phyloP scores from a whole-genome alignment of 2,329 filamentous ascomycete genomes.

The Aphanocladium album region DNA sequence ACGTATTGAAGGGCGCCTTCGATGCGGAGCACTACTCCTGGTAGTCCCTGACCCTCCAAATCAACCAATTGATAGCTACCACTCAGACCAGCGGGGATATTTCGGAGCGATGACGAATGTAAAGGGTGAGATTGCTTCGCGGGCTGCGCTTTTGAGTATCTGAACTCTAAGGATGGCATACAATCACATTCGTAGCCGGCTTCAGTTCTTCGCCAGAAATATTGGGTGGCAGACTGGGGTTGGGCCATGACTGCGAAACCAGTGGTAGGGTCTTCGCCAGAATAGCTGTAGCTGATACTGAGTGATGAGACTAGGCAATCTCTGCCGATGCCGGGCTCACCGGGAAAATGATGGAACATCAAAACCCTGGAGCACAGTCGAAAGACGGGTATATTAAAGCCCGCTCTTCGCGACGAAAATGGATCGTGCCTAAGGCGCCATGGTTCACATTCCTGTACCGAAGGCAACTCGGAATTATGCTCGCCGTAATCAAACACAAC shows the following conservation, averaged over 20 bases:
- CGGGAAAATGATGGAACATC: slow-evolving; percentile 30
- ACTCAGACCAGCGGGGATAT: slow-evolving; percentile 6
- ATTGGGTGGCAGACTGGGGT: not conserved
- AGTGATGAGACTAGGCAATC: slow-evolving; percentile 21
- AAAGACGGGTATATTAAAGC: slow-evolving; percentile 28
- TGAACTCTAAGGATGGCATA: slow-evolving; percentile 6
- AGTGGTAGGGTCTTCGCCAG: not conserved
- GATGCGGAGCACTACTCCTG: not conserved
- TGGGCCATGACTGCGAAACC: not conserved
- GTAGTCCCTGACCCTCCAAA: slow-evolving; percentile 7
- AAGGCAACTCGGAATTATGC: slow-evolving; percentile 20
- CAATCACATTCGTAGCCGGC: not conserved
- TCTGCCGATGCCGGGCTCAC: slow-evolving; percentile 14
- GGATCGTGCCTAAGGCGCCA: slow-evolving; percentile 24
- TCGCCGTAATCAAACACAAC: slow-evolving; percentile 32
- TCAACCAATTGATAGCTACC: slow-evolving; percentile 8
- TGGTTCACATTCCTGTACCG: not conserved
- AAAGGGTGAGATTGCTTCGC: not conserved
- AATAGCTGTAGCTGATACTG: slow-evolving; percentile 11
- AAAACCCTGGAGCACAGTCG: slow-evolving; percentile 27
- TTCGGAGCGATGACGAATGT: not conserved
- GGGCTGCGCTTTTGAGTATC: not conserved
- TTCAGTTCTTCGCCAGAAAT: slow-evolving; percentile 1
- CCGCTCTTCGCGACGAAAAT: slow-evolving; percentile 22
- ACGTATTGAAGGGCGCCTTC: not conserved